Percentiles rank a stretch among this genome's conserved stretches.
Evolutionary conservation across 257 asterid species (phyloP).

Genomic region (Solanum okadae): DNA sequence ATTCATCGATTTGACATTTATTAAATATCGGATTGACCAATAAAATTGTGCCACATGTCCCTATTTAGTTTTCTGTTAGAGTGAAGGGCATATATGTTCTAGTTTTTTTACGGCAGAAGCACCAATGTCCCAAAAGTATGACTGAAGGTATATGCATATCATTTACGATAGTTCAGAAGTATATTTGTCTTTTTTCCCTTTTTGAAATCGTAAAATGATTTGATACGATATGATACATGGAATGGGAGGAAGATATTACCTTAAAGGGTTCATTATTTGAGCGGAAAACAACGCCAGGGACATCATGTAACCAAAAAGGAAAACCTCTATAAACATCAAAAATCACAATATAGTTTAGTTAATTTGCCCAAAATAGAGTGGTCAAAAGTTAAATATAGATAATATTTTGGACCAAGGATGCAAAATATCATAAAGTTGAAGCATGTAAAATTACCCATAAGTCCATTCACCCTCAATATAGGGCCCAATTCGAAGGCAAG

Average conservation of each 20-base stretch:
- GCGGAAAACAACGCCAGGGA: slow-evolving; percentile 54
- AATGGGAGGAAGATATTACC: slow-evolving; percentile 19
- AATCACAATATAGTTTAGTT: neutral
- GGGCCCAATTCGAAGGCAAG: slow-evolving; percentile 79
- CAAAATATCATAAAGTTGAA: neutral
- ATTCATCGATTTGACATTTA: no score
- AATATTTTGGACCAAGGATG: neutral
- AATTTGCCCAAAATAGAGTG: neutral
- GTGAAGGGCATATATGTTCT: no score
- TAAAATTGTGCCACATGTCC: no score
- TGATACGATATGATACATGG: neutral
- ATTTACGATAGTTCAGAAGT: no score
- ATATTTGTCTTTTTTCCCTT: neutral
- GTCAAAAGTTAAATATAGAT: neutral
- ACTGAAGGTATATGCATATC: no score
- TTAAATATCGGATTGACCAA: no score
- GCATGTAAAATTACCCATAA: slow-evolving; percentile 50
- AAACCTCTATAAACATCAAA: slow-evolving; percentile 41
- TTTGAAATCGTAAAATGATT: neutral
- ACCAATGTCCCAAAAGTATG: no score
- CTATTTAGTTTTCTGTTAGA: no score
- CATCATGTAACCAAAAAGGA: slow-evolving; percentile 88
- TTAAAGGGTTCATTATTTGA: slow-evolving; percentile 70
- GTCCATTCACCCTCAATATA: slow-evolving; percentile 81
- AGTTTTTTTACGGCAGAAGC: no score